Evolutionary conservation across 1,284 basidiomycete species (phyloP).

Genomic region (Xerocomus nothofagi): DNA sequence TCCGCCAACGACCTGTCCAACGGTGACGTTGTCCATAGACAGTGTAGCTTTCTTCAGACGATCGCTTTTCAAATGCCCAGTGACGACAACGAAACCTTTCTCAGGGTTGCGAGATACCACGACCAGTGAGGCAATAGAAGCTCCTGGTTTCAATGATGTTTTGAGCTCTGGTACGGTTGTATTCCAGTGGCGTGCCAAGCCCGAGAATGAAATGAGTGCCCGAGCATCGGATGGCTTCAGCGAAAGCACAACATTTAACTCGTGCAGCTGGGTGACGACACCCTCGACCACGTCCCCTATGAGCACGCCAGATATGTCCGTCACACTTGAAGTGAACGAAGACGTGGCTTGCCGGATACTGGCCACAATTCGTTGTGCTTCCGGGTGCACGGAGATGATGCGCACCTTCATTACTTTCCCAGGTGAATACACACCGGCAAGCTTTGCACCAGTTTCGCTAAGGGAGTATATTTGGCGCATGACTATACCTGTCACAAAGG

Average conservation of each 20-base stretch:
- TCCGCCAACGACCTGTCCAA: conserved; percentile 77
- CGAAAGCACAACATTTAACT: conserved; percentile 77
- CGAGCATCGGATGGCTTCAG: conserved; percentile 72
- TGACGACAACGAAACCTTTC: conserved; percentile 86
- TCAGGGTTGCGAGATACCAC: conserved; percentile 90
- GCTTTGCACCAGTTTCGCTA: conserved; percentile 44
- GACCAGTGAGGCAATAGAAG: conserved; percentile 75
- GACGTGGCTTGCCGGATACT: conserved; percentile 85
- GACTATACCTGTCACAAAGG: background rate
- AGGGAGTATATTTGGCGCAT: background rate
- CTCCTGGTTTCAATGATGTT: conserved; percentile 65
- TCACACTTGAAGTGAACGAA: conserved; percentile 47
- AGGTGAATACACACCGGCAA: conserved; percentile 70
- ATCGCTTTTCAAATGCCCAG: conserved; percentile 61
- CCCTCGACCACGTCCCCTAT: conserved; percentile 78
- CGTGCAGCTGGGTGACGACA: conserved; percentile 75
- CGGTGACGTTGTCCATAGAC: conserved; percentile 62
- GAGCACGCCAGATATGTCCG: conserved; percentile 71
- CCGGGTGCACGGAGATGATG: conserved; percentile 71
- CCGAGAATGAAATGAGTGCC: conserved; percentile 83
- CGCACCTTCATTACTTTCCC: conserved; percentile 89
- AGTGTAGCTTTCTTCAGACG: conserved; percentile 52
- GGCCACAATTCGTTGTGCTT: conserved; percentile 70
- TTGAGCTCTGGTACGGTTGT: conserved; percentile 72
- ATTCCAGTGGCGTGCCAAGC: conserved; percentile 81